Conservation (phyloP, 345 rosid species). For the Alliaria petiolata region DNA sequence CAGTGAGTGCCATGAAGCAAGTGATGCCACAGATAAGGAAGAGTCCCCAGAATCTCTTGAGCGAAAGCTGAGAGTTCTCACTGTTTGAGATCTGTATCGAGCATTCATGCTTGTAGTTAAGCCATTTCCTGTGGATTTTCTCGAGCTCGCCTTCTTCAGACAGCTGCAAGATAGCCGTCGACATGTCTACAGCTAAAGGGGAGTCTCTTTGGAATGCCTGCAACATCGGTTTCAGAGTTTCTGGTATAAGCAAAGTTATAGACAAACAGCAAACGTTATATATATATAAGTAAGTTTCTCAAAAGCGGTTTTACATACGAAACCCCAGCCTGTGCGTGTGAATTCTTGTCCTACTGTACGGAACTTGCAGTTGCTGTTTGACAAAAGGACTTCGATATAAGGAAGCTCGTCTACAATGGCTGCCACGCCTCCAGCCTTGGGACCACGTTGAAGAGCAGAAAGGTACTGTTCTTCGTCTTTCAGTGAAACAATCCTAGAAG, state of each 20-base stretch:
- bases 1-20: conserved; percentile 52
- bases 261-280: not conserved
- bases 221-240: not conserved
- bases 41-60: conserved; percentile 90
- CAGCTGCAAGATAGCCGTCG: conserved; percentile 84
- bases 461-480: conserved; percentile 51
- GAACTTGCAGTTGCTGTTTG: conserved; percentile 59
- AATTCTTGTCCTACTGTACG: conserved; percentile 94
- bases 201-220: conserved; percentile 98
- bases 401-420: conserved; percentile 97
- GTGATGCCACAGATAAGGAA: conserved; percentile 85
- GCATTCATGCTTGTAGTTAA: conserved; percentile 47
- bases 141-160: conserved; percentile 92
- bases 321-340: conserved; percentile 98
- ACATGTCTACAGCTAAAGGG: conserved; percentile 84
- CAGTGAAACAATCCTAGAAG: conserved; percentile 58
- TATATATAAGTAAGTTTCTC: not conserved
- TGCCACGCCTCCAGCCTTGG: conserved; percentile 74
- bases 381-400: conserved; percentile 73
- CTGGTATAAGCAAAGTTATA: not conserved
- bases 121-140: conserved; percentile 83
- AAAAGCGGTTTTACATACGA: conserved; percentile 52
- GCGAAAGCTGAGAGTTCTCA: conserved; percentile 56
- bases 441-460: conserved; percentile 56
- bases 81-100: conserved; percentile 36